Evolutionary conservation across 495 filamentous ascomycete genomes (phyloP).

Genomic region (Recurvomyces mirabilis): DNA sequence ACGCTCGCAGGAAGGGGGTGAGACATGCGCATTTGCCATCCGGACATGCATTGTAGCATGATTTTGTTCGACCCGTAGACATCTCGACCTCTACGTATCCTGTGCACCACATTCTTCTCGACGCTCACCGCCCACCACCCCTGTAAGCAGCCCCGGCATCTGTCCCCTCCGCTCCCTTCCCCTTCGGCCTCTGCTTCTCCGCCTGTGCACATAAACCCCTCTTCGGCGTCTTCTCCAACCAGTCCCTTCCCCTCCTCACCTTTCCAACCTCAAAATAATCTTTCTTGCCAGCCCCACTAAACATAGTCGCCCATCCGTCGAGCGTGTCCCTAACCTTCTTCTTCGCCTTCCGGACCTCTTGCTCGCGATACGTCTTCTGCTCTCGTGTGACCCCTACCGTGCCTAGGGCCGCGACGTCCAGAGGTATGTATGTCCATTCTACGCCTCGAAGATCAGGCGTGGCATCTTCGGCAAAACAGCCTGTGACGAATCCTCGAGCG

Average conservation of each 20-base stretch:
- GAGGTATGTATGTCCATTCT: slow-evolving; percentile 77
- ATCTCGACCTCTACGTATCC: too few relatives aligned
- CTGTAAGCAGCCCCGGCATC: slow-evolving; percentile 14
- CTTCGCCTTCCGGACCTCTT: slow-evolving; percentile 41
- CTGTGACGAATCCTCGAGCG: slow-evolving; percentile 86
- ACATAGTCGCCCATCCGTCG: slow-evolving; percentile 63
- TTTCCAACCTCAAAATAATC: slow-evolving; percentile 32
- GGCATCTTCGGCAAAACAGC: slow-evolving; percentile 79
- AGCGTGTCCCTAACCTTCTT: slow-evolving; percentile 46
- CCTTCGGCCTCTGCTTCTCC: slow-evolving; percentile 29
- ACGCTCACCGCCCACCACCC: neutral
- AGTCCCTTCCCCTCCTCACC: slow-evolving; percentile 28
- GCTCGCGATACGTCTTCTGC: slow-evolving; percentile 35
- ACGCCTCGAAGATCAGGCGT: slow-evolving; percentile 73
- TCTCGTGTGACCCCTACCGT: slow-evolving; percentile 39
- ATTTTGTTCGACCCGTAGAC: too few relatives aligned
- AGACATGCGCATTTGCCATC: too few relatives aligned
- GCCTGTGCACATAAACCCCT: slow-evolving; percentile 30
- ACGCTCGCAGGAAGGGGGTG: too few relatives aligned
- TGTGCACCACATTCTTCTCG: too few relatives aligned
- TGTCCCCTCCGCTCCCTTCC: slow-evolving; percentile 3
- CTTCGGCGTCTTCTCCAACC: slow-evolving; percentile 28
- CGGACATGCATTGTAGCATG: too few relatives aligned
- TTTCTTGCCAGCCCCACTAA: slow-evolving; percentile 42
- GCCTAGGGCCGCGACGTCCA: slow-evolving; percentile 34